Conservation (phyloP, 768 basidiomycete species). For the Termitomyces sp. region DNA sequence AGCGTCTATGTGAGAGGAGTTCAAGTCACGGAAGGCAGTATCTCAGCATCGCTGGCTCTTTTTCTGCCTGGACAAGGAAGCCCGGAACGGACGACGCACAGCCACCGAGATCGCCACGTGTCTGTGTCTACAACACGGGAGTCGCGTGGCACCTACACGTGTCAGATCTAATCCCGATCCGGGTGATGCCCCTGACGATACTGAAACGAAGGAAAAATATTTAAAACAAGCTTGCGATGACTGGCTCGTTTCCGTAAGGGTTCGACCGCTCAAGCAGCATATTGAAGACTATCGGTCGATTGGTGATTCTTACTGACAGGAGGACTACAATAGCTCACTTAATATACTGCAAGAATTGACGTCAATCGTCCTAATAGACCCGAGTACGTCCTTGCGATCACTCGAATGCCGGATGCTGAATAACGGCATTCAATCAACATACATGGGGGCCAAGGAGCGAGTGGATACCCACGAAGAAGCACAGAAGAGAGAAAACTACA, state of each 20-base stretch:
- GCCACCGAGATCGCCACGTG: constrained; percentile 28
- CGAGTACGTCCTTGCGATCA: not conserved
- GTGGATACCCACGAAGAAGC: constrained; percentile 1
- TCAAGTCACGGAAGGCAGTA: constrained; percentile 15
- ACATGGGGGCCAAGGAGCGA: not conserved
- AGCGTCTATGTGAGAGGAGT: constrained; percentile 4
- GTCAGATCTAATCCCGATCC: constrained; percentile 16
- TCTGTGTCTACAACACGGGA: constrained; percentile 9
- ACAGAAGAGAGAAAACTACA: not conserved
- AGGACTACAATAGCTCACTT: not conserved
- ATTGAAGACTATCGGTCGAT: constrained; percentile 2
- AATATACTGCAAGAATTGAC: not conserved
- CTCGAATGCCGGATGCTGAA: not conserved
- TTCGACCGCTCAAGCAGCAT: not conserved
- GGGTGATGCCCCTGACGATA: constrained; percentile 7
- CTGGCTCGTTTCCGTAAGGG: constrained; percentile 2
- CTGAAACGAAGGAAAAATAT: constrained; percentile 6
- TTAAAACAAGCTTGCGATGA: not conserved
- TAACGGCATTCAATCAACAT: constrained; percentile 1
- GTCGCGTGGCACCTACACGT: constrained; percentile 29
- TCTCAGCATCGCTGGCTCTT: constrained; percentile 2
- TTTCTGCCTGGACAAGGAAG: constrained; percentile 20
- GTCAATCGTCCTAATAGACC: not conserved
- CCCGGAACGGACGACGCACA: constrained; percentile 30
- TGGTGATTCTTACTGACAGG: constrained; percentile 12